Conservation (phyloP, 257 asterid species). For the Jacaranda mimosifolia region DNA sequence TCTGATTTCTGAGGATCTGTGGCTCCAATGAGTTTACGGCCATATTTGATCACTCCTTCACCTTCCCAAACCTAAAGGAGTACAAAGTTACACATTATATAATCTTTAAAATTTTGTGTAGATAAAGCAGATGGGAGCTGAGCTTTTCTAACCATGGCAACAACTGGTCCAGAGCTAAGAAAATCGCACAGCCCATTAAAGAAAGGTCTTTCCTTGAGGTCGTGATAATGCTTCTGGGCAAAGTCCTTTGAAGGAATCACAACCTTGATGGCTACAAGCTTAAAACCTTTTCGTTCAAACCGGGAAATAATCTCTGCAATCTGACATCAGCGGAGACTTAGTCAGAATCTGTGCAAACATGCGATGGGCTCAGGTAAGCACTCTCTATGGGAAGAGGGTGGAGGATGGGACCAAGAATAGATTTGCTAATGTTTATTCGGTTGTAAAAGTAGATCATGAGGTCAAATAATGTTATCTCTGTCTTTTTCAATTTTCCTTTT, state of each 20-base stretch:
- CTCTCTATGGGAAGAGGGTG: neutral
- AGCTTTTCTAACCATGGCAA: slow-evolving; percentile 85
- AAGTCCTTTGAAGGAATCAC: slow-evolving; percentile 89
- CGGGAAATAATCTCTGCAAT: slow-evolving; percentile 92
- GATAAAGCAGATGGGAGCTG: slow-evolving; percentile 1
- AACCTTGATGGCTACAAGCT: slow-evolving; percentile 90
- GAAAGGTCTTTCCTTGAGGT: slow-evolving; percentile 95
- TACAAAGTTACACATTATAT: neutral
- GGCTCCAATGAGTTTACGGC: slow-evolving; percentile 97
- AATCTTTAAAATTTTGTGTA: neutral
- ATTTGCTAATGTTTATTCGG: neutral
- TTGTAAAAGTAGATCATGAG: neutral
- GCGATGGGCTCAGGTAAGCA: neutral
- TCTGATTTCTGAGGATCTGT: slow-evolving; percentile 99
- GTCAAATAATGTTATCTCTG: neutral
- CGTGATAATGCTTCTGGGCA: slow-evolving; percentile 91
- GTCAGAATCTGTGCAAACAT: slow-evolving; percentile 28
- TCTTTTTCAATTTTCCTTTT: no score
- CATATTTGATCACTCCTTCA: slow-evolving; percentile 95
- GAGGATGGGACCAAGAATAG: slow-evolving; percentile 2
- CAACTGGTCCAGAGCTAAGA: slow-evolving; percentile 99
- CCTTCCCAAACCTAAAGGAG: slow-evolving; percentile 96
- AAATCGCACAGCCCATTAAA: slow-evolving; percentile 91
- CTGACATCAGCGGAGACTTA: slow-evolving; percentile 50
- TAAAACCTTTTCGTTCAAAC: slow-evolving; percentile 93